Percentiles rank a stretch among this genome's conserved stretches.
Conservation (phyloP, 495 filamentous ascomycete genomes). For the Neurospora sp. region DNA sequence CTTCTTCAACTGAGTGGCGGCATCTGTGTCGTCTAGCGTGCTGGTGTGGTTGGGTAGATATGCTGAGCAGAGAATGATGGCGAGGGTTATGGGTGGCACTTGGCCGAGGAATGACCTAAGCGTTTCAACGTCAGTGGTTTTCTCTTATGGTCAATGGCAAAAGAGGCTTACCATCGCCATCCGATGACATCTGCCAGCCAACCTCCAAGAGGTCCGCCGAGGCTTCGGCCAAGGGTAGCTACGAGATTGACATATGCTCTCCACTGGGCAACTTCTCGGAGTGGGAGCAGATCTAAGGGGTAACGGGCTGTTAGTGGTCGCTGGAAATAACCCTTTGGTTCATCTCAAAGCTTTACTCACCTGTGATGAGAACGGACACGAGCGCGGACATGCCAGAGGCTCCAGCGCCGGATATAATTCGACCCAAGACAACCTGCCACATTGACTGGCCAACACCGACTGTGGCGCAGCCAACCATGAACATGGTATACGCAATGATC, state of each 20-base stretch:
- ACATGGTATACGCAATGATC: slow-evolving; percentile 29
- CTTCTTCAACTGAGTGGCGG: neutral
- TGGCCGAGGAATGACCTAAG: slow-evolving; percentile 52
- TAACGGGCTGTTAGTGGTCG: slow-evolving; percentile 1
- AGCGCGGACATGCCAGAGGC: slow-evolving; percentile 48
- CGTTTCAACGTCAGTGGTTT: neutral
- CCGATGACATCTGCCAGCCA: slow-evolving; percentile 54
- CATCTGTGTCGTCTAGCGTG: neutral
- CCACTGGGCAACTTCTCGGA: slow-evolving; percentile 59
- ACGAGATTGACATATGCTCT: slow-evolving; percentile 56
- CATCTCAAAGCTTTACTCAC: slow-evolving; percentile 16
- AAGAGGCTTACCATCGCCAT: slow-evolving; percentile 49
- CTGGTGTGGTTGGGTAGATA: slow-evolving; percentile 24
- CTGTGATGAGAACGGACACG: slow-evolving; percentile 51
- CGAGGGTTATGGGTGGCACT: slow-evolving; percentile 41
- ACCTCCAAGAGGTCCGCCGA: slow-evolving; percentile 56
- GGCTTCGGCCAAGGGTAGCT: slow-evolving; percentile 50
- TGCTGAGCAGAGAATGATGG: slow-evolving; percentile 41
- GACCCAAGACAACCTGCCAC: slow-evolving; percentile 45
- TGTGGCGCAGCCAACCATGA: slow-evolving; percentile 31
- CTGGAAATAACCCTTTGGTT: neutral
- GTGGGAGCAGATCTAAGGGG: slow-evolving; percentile 44
- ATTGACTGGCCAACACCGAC: slow-evolving; percentile 40
- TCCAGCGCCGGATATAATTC: slow-evolving; percentile 49
- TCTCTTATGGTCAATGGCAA: neutral